These are phyloP conservation scores for Calonectria multiphialidica DNA, from an alignment of 2,329 filamentous ascomycete genomes.

Conservation along the genomic window DNA sequence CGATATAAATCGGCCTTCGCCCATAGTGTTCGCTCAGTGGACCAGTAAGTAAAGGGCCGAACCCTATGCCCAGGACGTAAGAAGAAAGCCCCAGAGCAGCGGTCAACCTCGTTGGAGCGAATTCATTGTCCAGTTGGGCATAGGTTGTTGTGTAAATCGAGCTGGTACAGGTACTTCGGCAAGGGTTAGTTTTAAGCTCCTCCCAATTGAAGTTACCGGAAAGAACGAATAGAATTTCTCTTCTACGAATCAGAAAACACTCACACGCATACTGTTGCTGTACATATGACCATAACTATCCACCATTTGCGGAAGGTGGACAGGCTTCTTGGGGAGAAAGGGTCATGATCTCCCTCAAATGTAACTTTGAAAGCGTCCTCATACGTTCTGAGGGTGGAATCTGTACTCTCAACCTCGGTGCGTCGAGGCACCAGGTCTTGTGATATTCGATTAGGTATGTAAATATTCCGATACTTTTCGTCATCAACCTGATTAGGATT, in stretches of 20 bases:
- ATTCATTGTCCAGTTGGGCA: conserved; percentile 30
- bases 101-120: conserved; percentile 22
- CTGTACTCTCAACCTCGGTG: too few relatives aligned
- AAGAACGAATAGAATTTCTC: too few relatives aligned
- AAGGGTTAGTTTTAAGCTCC: neutral
- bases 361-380: neutral
- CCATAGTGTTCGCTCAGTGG: conserved; percentile 79
- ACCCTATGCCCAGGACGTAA: conserved; percentile 61
- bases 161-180: conserved; percentile 78
- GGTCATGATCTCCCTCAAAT: neutral
- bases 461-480: too few relatives aligned
- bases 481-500: too few relatives aligned
- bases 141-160: conserved; percentile 72
- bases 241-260: neutral
- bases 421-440: too few relatives aligned
- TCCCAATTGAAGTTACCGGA: too few relatives aligned
- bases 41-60: conserved; percentile 69
- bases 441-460: neutral
- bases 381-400: too few relatives aligned
- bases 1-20: conserved; percentile 80
- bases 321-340: neutral
- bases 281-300: neutral
- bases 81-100: conserved; percentile 32
- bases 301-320: neutral
- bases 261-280: conserved; percentile 7